Evolutionary conservation across 1,284 basidiomycete species (phyloP), one percentile per base, ranked within the genome.

Genomic region (Boletellus deceptivus): DNA sequence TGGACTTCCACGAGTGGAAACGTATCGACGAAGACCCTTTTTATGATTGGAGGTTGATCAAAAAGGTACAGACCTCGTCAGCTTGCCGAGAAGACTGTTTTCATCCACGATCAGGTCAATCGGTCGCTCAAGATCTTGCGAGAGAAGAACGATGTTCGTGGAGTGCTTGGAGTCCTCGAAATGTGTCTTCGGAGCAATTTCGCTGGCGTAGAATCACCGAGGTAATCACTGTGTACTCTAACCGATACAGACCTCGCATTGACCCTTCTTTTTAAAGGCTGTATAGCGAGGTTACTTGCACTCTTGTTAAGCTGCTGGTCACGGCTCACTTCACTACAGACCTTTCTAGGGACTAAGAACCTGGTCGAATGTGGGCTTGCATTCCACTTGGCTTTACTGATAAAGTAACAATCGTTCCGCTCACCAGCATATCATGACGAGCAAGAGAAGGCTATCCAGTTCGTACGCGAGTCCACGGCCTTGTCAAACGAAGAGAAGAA

Each of bases 171-270:
- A 13, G 91, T 98, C 0, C 74, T 99, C 33, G 93, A 97, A 61
- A 90, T 94, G 1, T 98, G 93, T 62, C 79, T 98, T 40, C 80
- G 94, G 49, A 84, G 86, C 46, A 98, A 98, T 70, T 99, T 98
- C 75, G 97, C 92, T 9, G 97, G 93, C 0, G 86, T 93, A 0
- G 96, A 98, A 71, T 93, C 91, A 45, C 74, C 89, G 17, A 80
- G 87, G 86, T 80, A 56, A 50, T 27, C 18, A 27, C 2, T 3
- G 62, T 55, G 3, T 22, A 16, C 36, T 16, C 43, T 20, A 38
- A 20, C 39, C 42, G 29, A 34, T 49, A 20, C 22, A 9, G 16
- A 43, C 6, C 43, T 20, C 13, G 24, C 42, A 27, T 49, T 51
- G 35, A 57, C 25, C 24, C 22, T 51, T 50, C 27, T 13, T 33